Evolutionary conservation across 1,284 basidiomycete genomes (phyloP).

Genomic region (Lentinus polychrous): DNA sequence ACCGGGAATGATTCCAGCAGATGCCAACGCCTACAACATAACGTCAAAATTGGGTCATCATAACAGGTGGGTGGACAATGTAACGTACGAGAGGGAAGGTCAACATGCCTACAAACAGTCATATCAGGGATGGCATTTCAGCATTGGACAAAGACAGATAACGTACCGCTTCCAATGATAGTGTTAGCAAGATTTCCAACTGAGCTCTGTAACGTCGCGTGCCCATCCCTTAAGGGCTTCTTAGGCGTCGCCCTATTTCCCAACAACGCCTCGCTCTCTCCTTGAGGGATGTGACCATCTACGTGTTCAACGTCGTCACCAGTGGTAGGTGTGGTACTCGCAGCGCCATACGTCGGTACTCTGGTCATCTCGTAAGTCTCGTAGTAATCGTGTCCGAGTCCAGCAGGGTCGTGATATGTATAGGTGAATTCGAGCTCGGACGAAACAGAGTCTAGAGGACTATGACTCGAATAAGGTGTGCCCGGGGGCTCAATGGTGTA

Average conservation of each 20-base stretch:
- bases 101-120: conserved; percentile 56
- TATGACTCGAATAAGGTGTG: not conserved
- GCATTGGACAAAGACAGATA: conserved; percentile 2
- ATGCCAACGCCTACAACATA: conserved; percentile 67
- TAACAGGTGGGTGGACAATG: not conserved
- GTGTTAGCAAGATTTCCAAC: conserved; percentile 81
- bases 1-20: conserved; percentile 81
- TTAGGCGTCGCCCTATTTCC: conserved; percentile 32
- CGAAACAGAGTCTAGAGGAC: not conserved
- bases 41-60: conserved; percentile 1
- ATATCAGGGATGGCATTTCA: too few relatives aligned
- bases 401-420: not conserved
- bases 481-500: not conserved
- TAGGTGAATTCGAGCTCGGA: conserved; percentile 4
- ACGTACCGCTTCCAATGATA: conserved; percentile 81
- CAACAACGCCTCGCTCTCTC: conserved; percentile 45
- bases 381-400: conserved; percentile 1
- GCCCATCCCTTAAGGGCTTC: conserved; percentile 43
- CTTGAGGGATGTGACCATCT: conserved; percentile 14
- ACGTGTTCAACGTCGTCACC: conserved; percentile 5
- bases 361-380: conserved; percentile 36
- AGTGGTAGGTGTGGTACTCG: conserved; percentile 23
- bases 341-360: conserved; percentile 60
- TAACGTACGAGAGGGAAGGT: conserved; percentile 68
- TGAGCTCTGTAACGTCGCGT: conserved; percentile 58